These are phyloP conservation scores for Pyrus bretschneideri DNA, from an alignment of 306 rosid genomes.

Conservation along the genomic window DNA sequence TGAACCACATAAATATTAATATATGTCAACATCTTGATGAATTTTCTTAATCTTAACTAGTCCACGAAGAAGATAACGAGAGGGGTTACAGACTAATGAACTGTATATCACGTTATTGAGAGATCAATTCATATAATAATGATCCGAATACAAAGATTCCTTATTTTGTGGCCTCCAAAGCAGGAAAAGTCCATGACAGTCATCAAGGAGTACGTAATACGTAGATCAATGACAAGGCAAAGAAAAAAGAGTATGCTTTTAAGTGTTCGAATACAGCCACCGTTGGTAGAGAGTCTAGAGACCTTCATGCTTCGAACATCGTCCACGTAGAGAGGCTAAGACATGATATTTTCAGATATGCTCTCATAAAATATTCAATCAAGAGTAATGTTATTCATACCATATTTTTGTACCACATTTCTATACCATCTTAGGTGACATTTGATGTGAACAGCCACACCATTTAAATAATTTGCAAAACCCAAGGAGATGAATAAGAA, in stretches of 20 bases:
- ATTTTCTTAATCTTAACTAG: neutral
- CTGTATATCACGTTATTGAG: neutral
- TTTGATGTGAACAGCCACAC: too few species aligned
- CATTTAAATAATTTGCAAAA: too few species aligned
- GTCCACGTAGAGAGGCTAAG: neutral
- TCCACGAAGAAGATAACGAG: neutral
- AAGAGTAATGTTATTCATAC: neutral
- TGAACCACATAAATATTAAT: neutral
- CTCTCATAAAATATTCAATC: neutral
- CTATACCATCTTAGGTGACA: too few species aligned
- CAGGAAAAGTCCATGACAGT: conserved; percentile 18
- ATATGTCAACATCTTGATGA: neutral
- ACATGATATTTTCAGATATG: neutral
- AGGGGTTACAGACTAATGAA: neutral
- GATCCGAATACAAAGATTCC: conserved; percentile 6
- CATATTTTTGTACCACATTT: too few species aligned
- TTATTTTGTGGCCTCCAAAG: conserved; percentile 16
- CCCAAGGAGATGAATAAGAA: too few species aligned
- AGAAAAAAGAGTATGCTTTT: neutral
- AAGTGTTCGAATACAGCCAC: neutral
- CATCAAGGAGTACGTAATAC: neutral
- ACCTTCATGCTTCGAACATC: neutral
- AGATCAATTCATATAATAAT: neutral
- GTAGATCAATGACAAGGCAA: neutral
- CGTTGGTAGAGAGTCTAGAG: neutral